phyloP scores from a whole-genome alignment of 2,329 filamentous ascomycete species.

The Alternaria dauci region DNA sequence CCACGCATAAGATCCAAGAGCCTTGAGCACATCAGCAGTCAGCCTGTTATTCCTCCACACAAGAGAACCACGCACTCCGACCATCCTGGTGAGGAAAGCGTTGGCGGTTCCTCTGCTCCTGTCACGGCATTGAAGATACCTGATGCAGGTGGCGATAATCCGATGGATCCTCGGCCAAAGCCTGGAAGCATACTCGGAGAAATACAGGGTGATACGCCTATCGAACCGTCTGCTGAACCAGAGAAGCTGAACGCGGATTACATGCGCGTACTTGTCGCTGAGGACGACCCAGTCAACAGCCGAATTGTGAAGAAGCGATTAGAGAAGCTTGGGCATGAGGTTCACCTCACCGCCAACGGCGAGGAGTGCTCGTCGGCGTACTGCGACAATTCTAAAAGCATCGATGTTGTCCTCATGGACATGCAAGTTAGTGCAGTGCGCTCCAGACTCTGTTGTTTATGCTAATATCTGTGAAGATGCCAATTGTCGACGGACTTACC shows the following conservation, averaged over 20 bases:
- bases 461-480: slow-evolving; percentile 70
- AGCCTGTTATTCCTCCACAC: slow-evolving; percentile 34
- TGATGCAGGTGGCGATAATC: slow-evolving; percentile 47
- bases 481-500: slow-evolving; percentile 83
- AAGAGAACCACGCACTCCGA: slow-evolving; percentile 56
- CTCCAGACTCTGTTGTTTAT: not conserved
- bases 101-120: slow-evolving; percentile 53
- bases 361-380: slow-evolving; percentile 82
- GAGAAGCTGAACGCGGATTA: slow-evolving; percentile 49
- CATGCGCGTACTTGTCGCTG: slow-evolving; percentile 77
- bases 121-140: slow-evolving; percentile 58
- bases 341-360: slow-evolving; percentile 79
- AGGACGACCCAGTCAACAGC: slow-evolving; percentile 89
- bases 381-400: slow-evolving; percentile 67
- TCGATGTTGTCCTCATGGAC: slow-evolving; percentile 88
- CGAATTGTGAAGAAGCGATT: slow-evolving; percentile 81
- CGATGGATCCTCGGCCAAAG: slow-evolving; percentile 16
- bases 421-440: slow-evolving; percentile 74
- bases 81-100: slow-evolving; percentile 49
- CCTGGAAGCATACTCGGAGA: slow-evolving; percentile 42
- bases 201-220: slow-evolving; percentile 30
- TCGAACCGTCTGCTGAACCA: slow-evolving; percentile 16
- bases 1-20: slow-evolving; percentile 36
- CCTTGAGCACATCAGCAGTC: slow-evolving; percentile 28
- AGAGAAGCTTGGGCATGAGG: slow-evolving; percentile 76